Percentiles rank a stretch among this genome's conserved stretches.
Conservation (phyloP, 2,329 filamentous ascomycete genomes). For the Arthrinium puccinioides region DNA sequence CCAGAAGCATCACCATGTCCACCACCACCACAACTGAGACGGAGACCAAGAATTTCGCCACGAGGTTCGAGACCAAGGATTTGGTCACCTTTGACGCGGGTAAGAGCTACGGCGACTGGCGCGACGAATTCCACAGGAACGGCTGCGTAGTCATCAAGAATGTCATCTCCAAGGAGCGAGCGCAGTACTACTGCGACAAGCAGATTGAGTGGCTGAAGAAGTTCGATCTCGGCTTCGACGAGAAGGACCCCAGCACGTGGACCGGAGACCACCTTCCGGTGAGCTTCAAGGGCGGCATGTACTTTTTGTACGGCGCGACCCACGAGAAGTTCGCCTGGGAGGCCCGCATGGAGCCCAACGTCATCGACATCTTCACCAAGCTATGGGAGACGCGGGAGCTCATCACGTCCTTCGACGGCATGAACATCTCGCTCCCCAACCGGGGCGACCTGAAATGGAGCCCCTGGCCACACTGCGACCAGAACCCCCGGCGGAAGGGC, state of each 20-base stretch:
- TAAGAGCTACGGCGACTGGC: slow-evolving; percentile 30
- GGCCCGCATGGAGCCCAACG: slow-evolving; percentile 29
- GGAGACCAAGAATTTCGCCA: slow-evolving; percentile 8
- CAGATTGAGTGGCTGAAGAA: slow-evolving; percentile 33
- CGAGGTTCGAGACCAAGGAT: slow-evolving; percentile 16
- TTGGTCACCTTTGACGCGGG: slow-evolving; percentile 13
- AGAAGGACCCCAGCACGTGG: slow-evolving; percentile 31
- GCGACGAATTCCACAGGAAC: slow-evolving; percentile 33
- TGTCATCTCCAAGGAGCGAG: slow-evolving; percentile 27
- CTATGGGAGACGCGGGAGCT: slow-evolving; percentile 28
- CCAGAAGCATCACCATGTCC: not conserved
- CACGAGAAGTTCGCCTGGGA: slow-evolving; percentile 39
- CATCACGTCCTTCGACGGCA: slow-evolving; percentile 19
- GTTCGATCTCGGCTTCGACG: slow-evolving; percentile 31
- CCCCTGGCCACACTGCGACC: slow-evolving; percentile 38
- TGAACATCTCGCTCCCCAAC: slow-evolving; percentile 35
- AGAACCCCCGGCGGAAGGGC: slow-evolving; percentile 30
- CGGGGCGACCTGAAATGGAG: slow-evolving; percentile 27
- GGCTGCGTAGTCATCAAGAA: slow-evolving; percentile 33
- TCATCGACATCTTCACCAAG: slow-evolving; percentile 31
- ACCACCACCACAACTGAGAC: slow-evolving; percentile 9
- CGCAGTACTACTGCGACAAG: slow-evolving; percentile 30
- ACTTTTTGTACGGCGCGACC: slow-evolving; percentile 26
- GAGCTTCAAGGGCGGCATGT: slow-evolving; percentile 35
- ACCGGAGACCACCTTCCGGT: slow-evolving; percentile 33